These are phyloP conservation scores for Volvariella volvacea DNA, from an alignment of 1,284 basidiomycete genomes.

Conservation along the genomic window DNA sequence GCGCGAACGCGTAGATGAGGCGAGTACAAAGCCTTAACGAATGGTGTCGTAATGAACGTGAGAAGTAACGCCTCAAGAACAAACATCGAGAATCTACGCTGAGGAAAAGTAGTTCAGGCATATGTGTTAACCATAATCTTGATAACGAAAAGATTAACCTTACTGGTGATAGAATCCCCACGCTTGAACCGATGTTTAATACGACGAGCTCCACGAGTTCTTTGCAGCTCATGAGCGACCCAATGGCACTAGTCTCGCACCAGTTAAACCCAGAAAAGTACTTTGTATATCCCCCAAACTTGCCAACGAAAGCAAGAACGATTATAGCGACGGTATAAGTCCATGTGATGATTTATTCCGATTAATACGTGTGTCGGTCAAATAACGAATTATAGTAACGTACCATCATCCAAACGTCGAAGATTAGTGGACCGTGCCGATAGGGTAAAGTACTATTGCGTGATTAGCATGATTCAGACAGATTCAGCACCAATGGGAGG, in stretches of 20 bases:
- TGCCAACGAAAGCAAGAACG: constrained; percentile 76
- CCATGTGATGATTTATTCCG: constrained; percentile 77
- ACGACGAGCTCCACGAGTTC: constrained; percentile 93
- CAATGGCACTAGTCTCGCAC: constrained; percentile 83
- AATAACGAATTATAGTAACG: not conserved
- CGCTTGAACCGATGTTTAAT: constrained; percentile 86
- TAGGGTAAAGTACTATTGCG: constrained; percentile 72
- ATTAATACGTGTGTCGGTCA: constrained; percentile 20
- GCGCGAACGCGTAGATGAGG: constrained; percentile 48
- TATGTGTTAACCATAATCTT: not conserved
- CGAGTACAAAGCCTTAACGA: constrained; percentile 76
- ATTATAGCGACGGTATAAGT: constrained; percentile 83
- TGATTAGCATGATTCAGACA: constrained; percentile 7
- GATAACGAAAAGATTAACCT: constrained; percentile 9
- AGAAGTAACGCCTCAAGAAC: constrained; percentile 83
- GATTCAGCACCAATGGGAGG: constrained; percentile 66
- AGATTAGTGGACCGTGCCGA: constrained; percentile 89
- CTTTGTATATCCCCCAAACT: constrained; percentile 74
- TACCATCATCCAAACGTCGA: constrained; percentile 71
- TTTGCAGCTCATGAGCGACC: constrained; percentile 94
- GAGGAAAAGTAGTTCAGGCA: constrained; percentile 1
- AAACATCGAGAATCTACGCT: constrained; percentile 82
- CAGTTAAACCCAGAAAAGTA: constrained; percentile 63
- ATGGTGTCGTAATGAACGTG: constrained; percentile 87
- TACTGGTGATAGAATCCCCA: constrained; percentile 71